These are phyloP conservation scores for Botrytis elliptica DNA, from an alignment of 2,329 filamentous ascomycete genomes.

Conservation along the genomic window DNA sequence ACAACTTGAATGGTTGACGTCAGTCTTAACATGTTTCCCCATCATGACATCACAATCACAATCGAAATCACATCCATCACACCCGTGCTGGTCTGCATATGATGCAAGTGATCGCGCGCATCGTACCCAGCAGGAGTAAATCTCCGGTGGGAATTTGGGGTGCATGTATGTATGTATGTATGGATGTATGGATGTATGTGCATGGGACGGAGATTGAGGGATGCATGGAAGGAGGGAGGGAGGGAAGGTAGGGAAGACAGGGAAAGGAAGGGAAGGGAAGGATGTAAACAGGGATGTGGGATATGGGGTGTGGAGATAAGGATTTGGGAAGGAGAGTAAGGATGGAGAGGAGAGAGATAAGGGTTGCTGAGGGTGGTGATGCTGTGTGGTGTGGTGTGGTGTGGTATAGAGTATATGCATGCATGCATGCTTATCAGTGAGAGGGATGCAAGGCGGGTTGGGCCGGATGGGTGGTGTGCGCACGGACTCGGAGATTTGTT, in stretches of 20 bases:
- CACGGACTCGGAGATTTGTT: conserved; percentile 7
- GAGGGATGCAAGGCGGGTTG: background rate
- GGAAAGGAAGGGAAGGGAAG: background rate
- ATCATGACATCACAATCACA: conserved; percentile 8
- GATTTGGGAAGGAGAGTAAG: background rate
- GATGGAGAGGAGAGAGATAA: background rate
- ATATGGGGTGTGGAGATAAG: background rate
- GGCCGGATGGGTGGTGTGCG: background rate
- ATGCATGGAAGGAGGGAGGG: background rate
- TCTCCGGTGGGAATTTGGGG: background rate
- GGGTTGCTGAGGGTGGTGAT: background rate
- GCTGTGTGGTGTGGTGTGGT: background rate
- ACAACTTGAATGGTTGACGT: background rate
- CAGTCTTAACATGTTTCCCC: conserved; percentile 6
- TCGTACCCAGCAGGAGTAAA: background rate
- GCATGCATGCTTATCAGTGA: conserved; percentile 10
- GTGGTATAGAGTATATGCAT: background rate
- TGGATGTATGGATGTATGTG: background rate
- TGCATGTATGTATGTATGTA: background rate
- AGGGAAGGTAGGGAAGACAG: background rate
- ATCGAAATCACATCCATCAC: background rate
- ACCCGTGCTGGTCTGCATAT: background rate
- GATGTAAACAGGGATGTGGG: background rate
- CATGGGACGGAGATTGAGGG: background rate
- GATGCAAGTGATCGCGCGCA: background rate